Evolutionary conservation across 2,329 filamentous ascomycete species (phyloP).

Genomic region (Camillea tinctor): DNA sequence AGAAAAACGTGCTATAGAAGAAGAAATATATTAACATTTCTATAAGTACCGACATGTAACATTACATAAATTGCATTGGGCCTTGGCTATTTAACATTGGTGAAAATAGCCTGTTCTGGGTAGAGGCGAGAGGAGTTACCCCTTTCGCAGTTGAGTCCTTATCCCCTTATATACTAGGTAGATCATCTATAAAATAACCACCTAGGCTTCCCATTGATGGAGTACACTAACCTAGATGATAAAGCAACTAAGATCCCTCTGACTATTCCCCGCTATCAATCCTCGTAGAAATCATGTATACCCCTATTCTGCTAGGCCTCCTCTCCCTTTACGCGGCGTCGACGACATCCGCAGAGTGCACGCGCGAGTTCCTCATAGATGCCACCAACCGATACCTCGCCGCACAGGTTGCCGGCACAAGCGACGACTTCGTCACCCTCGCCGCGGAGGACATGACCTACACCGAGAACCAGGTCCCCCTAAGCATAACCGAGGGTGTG

Average conservation of each 20-base stretch:
- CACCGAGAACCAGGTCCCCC: constrained; percentile 33
- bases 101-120: neutral
- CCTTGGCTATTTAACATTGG: neutral
- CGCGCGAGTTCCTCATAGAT: neutral
- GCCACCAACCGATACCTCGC: neutral
- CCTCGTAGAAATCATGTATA: neutral
- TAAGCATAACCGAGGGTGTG: constrained; percentile 24
- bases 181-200: neutral
- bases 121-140: neutral
- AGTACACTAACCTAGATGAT: neutral
- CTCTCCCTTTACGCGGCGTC: neutral
- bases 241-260: neutral
- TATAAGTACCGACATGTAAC: neutral
- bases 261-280: neutral
- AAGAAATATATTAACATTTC: neutral
- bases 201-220: neutral
- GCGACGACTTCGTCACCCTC: neutral
- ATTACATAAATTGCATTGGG: neutral
- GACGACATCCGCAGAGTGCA: neutral
- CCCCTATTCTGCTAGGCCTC: neutral
- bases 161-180: no score
- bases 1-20: no score
- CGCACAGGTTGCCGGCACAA: neutral
- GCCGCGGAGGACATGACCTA: constrained; percentile 21
- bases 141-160: no score